Conservation (phyloP, 2,329 filamentous ascomycete species). For the Colletotrichum sp. region DNA sequence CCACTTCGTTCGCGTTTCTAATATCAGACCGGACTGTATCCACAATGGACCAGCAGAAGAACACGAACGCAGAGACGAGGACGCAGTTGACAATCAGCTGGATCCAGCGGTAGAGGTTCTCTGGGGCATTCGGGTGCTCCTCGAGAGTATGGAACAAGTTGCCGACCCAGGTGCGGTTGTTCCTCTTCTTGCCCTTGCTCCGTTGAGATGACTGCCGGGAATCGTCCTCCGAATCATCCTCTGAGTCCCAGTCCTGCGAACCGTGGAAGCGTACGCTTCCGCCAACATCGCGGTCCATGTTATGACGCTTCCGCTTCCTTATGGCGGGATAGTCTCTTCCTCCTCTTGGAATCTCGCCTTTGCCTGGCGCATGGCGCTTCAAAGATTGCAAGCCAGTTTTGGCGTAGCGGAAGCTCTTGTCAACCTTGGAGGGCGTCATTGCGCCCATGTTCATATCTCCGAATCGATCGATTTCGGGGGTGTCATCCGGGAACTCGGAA, state of each 20-base stretch:
- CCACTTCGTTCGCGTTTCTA: constrained; percentile 71
- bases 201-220: constrained; percentile 21
- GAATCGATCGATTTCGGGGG: constrained; percentile 55
- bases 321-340: constrained; percentile 44
- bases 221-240: constrained; percentile 55
- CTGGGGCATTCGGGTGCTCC: constrained; percentile 63
- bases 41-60: constrained; percentile 70
- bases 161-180: constrained; percentile 40
- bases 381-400: constrained; percentile 43
- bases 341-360: constrained; percentile 66
- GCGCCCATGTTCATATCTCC: constrained; percentile 48
- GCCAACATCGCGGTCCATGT: constrained; percentile 57
- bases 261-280: constrained; percentile 49
- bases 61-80: constrained; percentile 61
- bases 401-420: constrained; percentile 51
- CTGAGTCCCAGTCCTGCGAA: constrained; percentile 46
- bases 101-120: constrained; percentile 64
- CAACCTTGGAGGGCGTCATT: constrained; percentile 51
- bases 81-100: constrained; percentile 68
- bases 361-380: constrained; percentile 55
- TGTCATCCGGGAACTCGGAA: constrained; percentile 59
- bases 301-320: constrained; percentile 60
- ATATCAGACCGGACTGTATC: constrained; percentile 78
- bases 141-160: constrained; percentile 56
- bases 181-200: constrained; percentile 21